A percentile compares a stretch with the other conserved stretches of the same genome.
Evolutionary conservation across 2,329 filamentous ascomycete species (phyloP).

Genomic region (Xylaria sp.): DNA sequence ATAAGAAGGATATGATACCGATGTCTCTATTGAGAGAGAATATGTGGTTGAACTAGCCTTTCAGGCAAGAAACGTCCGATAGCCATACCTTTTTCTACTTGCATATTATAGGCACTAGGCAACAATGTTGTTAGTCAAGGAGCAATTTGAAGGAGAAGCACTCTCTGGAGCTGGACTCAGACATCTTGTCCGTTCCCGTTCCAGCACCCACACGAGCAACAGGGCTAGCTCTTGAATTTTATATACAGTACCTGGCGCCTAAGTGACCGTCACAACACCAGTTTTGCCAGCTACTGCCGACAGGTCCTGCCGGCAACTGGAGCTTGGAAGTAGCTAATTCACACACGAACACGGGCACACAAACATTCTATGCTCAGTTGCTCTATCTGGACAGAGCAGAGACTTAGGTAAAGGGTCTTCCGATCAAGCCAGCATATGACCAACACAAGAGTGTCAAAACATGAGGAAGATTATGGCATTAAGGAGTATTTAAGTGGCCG

Average conservation of each 20-base stretch:
- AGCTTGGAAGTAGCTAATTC: slow-evolving; percentile 28
- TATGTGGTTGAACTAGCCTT: slow-evolving; percentile 21
- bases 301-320: slow-evolving; percentile 5
- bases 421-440: slow-evolving; percentile 19
- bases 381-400: slow-evolving; percentile 18
- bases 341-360: slow-evolving; percentile 20
- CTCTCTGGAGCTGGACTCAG: slow-evolving; percentile 6
- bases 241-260: slow-evolving; percentile 25
- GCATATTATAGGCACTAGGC: slow-evolving; percentile 21
- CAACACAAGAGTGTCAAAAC: neutral
- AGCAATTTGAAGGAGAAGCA: slow-evolving; percentile 16
- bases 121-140: slow-evolving; percentile 19
- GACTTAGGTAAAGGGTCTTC: slow-evolving; percentile 27
- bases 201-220: slow-evolving; percentile 17
- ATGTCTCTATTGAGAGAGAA: slow-evolving; percentile 27
- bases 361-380: slow-evolving; percentile 7
- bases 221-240: slow-evolving; percentile 19
- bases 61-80: slow-evolving; percentile 22
- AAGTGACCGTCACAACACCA: slow-evolving; percentile 13
- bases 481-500: slow-evolving; percentile 26
- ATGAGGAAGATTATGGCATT: slow-evolving; percentile 5
- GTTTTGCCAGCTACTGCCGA: slow-evolving; percentile 17
- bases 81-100: slow-evolving; percentile 25
- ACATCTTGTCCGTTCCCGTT: slow-evolving; percentile 4
- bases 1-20: slow-evolving; percentile 19